A percentile compares a stretch with the other conserved stretches of the same genome.
These are phyloP conservation scores for Phascolomyces articulosus DNA, from an alignment of 371 early-diverging fungal species.

Conservation along the genomic window DNA sequence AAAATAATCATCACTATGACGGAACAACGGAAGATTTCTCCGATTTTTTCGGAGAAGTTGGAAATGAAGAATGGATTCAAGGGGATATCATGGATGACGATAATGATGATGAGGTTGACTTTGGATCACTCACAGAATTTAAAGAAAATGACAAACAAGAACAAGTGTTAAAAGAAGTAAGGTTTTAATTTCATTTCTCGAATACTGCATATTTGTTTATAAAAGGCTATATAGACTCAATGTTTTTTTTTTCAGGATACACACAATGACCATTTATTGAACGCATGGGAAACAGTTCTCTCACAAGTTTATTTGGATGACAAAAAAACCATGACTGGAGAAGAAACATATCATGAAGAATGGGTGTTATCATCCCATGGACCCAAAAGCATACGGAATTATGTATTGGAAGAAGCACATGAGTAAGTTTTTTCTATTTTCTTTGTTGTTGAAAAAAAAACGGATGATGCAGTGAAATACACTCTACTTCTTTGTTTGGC, in stretches of 20 bases:
- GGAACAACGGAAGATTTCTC: slow-evolving; percentile 1
- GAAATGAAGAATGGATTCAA: background rate
- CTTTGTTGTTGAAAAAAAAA: background rate
- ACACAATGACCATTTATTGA: background rate
- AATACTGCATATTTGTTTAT: too few species aligned
- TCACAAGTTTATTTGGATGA: background rate
- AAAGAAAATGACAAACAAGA: background rate
- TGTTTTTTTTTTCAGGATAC: background rate
- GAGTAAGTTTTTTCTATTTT: background rate
- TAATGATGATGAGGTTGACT: background rate
- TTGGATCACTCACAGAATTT: background rate
- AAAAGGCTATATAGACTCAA: background rate
- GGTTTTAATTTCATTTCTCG: too few species aligned
- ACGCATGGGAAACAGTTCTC: background rate
- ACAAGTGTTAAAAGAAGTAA: too few species aligned
- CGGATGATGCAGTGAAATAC: too few species aligned
- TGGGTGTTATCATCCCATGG: background rate
- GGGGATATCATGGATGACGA: background rate
- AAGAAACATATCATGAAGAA: background rate
- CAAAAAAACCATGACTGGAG: background rate
- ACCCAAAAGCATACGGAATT: background rate
- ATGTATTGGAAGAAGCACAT: slow-evolving; percentile 1
- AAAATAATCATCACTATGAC: background rate
- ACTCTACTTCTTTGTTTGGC: background rate
- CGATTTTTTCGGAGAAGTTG: background rate